Percentiles rank a stretch among this genome's conserved stretches.
phyloP scores from a whole-genome alignment of 2,329 filamentous ascomycete genomes.

The Penicillium palitans region DNA sequence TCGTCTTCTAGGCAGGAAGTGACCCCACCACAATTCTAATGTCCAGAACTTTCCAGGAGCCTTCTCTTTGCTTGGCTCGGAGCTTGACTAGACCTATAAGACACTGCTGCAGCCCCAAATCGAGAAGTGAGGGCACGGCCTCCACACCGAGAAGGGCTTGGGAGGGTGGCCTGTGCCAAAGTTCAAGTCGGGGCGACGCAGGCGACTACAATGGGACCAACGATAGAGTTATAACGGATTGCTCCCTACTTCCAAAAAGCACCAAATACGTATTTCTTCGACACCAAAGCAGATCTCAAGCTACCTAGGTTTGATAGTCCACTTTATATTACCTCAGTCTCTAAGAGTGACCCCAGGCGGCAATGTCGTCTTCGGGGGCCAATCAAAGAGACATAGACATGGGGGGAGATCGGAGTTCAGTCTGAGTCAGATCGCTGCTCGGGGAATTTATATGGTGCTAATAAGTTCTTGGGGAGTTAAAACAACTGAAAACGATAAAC shows the following conservation, averaged over 20 bases:
- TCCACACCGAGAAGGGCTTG: not conserved
- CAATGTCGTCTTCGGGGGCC: not conserved
- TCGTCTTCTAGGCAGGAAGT: not conserved
- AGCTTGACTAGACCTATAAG: not conserved
- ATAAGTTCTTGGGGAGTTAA: not conserved
- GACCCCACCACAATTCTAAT: not conserved
- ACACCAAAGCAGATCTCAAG: not conserved
- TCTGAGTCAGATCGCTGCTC: not conserved
- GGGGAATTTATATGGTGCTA: not conserved
- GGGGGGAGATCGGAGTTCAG: not conserved
- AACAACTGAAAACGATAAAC: no score
- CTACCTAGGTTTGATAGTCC: not conserved
- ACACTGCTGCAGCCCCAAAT: not conserved
- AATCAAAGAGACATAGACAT: not conserved
- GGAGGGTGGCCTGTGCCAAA: not conserved
- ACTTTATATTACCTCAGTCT: not conserved
- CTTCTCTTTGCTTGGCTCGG: not conserved
- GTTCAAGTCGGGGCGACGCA: not conserved
- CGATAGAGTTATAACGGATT: not conserved
- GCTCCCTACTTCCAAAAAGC: no score
- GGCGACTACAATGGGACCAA: not conserved
- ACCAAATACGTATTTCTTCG: not conserved
- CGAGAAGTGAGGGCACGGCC: not conserved
- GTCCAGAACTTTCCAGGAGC: not conserved
- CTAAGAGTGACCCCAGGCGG: not conserved